Base-by-base conservation (phyloP, 176 grass and related monocot genomes). In the Rhynchospora breviuscula region DNA sequence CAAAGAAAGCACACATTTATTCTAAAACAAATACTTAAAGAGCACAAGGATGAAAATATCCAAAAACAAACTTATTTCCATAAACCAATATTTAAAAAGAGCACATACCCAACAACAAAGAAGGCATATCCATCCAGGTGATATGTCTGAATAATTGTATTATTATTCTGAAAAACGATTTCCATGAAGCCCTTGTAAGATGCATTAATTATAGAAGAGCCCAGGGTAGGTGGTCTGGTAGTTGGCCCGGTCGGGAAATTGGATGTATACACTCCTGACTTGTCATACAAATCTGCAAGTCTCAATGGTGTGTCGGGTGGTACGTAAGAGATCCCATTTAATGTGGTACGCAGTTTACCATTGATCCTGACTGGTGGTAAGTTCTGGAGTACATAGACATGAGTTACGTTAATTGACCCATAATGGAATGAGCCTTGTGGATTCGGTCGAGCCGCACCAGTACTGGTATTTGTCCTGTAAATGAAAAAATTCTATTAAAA, bases 401-500 rank as follows among this genome's bases (percentile, higher is more conserved):
- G 91, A 84, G 86, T 95, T 46, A 98, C 96, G 78, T 95, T 93
- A 80, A 98, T 98, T 33, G 85, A 60, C 0, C 93, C 91, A 83
- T 98, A 98, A 87, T 91, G 90, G 74, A 95, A 98, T 13, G 96
- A 98, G 68, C 96, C 96, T 87, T 98, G 96, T 70, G 96, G 96
- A 63, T 98, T 98, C 0, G 96, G 96, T 25, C 96, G 92, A 74
- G 96, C 96, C 84, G 96, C 96, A 58, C 96, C 93, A 22, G 96
- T 83, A 75, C 67, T 90, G 66, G 91, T 86, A 81, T 98, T 98
- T 79, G 92, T 95, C 86, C 95, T 98, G 67, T 59, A 83, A 67
- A 14, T 40, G 2, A 40, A 40, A 51, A 63, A 63, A 45, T 63
- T 63, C 10, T 63, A 47, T 45, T 1, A 81, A 81, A 81, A 80